phyloP scores from a whole-genome alignment of 2,329 filamentous ascomycete genomes.

The Whalleya microplaca region DNA sequence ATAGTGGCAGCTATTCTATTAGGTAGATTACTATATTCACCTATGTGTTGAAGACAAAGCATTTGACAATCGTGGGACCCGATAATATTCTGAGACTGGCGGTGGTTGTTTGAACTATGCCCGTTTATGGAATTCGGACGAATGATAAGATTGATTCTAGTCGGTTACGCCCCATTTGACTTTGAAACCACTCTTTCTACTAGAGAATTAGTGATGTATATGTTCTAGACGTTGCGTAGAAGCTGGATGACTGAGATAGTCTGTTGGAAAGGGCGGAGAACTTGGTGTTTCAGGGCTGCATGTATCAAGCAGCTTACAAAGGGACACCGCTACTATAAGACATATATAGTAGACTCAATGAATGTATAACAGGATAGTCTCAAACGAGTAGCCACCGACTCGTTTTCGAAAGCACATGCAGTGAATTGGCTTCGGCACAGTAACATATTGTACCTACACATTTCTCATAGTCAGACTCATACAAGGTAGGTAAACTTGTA shows the following conservation, averaged over 20 bases:
- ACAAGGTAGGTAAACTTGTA: not conserved
- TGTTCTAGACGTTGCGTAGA: too few species aligned
- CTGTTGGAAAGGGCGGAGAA: too few species aligned
- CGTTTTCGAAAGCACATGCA: too few species aligned
- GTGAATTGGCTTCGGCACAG: too few species aligned
- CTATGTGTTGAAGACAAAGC: not conserved
- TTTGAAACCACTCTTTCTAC: too few species aligned
- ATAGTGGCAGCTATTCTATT: not conserved
- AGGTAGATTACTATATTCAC: not conserved
- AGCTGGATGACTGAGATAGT: too few species aligned
- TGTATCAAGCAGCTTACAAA: too few species aligned
- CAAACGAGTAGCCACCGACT: too few species aligned
- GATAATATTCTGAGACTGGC: not conserved
- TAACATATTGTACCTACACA: not conserved
- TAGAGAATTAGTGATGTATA: too few species aligned
- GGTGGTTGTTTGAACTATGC: not conserved
- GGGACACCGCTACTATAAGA: too few species aligned
- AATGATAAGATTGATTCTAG: not conserved
- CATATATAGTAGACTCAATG: too few species aligned
- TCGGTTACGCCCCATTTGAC: not conserved
- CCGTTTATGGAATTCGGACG: not conserved
- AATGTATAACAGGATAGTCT: conserved; percentile 46
- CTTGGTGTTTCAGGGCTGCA: too few species aligned
- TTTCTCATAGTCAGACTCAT: not conserved
- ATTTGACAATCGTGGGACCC: not conserved